Evolutionary conservation across 345 rosid species (phyloP).

Genomic region (Eucalyptus polybractea): DNA sequence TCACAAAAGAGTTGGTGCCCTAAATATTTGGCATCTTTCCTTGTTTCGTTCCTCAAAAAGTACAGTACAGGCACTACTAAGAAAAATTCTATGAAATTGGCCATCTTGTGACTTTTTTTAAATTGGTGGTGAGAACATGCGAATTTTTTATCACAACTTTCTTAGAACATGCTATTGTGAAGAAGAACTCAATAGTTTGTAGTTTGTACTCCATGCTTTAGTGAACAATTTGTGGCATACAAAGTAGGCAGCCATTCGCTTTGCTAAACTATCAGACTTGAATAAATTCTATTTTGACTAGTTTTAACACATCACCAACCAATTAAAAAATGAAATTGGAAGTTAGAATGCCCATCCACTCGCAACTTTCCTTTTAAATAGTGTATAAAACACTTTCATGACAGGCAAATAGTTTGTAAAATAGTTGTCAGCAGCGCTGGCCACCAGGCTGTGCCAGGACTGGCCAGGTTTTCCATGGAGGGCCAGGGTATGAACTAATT

Average conservation of each 20-base stretch:
- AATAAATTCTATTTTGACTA: background rate
- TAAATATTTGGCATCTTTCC: background rate
- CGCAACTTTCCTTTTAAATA: background rate
- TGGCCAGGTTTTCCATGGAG: background rate
- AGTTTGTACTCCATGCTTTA: background rate
- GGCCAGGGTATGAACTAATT: background rate
- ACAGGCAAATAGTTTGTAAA: background rate
- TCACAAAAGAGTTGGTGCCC: background rate
- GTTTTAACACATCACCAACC: background rate
- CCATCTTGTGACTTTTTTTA: background rate
- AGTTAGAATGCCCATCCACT: background rate
- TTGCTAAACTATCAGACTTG: background rate
- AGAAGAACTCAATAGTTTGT: background rate
- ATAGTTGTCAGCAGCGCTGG: background rate
- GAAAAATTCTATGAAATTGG: background rate
- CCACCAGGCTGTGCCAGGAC: background rate
- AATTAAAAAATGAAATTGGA: background rate
- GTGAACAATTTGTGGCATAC: background rate
- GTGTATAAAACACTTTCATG: background rate
- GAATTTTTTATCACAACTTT: background rate
- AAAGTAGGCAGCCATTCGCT: background rate
- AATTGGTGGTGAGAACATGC: background rate
- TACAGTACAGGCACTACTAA: background rate
- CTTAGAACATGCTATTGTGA: background rate
- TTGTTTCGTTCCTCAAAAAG: background rate